phyloP scores from a whole-genome alignment of 2,329 filamentous ascomycete genomes.

The Penicillium sumatraense region DNA sequence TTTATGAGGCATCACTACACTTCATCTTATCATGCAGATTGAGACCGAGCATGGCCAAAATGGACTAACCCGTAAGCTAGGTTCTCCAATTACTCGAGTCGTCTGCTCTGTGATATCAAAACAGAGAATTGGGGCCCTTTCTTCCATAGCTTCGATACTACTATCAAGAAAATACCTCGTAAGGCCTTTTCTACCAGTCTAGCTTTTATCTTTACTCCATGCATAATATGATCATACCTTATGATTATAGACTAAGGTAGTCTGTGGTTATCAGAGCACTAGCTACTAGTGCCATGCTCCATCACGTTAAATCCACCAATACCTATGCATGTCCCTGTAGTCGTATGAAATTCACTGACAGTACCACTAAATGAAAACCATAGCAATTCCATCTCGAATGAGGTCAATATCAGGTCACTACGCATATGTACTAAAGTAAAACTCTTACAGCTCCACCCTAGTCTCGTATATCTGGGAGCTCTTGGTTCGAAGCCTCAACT shows the following conservation, averaged over 20 bases:
- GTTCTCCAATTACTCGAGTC: not conserved
- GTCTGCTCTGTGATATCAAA: not conserved
- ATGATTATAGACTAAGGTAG: no score
- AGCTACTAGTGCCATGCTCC: not conserved
- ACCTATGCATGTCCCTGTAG: no score
- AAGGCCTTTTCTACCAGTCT: no score
- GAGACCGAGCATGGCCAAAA: not conserved
- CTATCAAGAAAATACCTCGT: not conserved
- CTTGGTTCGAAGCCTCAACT: not conserved
- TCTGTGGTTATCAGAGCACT: no score
- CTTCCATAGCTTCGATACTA: not conserved
- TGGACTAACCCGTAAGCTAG: not conserved
- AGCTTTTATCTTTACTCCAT: no score
- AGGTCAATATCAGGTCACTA: not conserved
- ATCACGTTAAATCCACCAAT: no score
- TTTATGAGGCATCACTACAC: not conserved
- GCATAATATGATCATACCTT: no score
- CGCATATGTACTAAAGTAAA: no score
- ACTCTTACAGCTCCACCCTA: no score
- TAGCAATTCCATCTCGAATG: not conserved
- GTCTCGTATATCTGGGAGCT: not conserved
- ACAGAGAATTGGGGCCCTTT: not conserved
- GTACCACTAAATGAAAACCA: not conserved
- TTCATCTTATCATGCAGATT: not conserved
- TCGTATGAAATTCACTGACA: not conserved